Conservation (phyloP, 306 rosid genomes). For the Rosa lucieae region DNA sequence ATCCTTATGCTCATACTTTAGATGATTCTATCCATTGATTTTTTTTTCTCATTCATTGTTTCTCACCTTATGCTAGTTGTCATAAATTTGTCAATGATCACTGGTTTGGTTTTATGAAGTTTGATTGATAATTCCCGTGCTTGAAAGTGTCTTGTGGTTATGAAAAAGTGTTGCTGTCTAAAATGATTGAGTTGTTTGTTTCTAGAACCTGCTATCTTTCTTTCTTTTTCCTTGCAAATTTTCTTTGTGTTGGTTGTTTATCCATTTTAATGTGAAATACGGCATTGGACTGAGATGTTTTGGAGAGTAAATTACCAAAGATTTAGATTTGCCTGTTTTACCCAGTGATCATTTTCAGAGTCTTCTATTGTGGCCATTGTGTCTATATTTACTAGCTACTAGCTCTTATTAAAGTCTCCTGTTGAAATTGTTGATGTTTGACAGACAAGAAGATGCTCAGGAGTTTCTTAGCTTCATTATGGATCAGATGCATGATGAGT, state of each 20-base stretch:
- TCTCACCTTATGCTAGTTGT: not conserved
- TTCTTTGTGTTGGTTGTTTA: not conserved
- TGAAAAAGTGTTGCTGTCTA: not conserved
- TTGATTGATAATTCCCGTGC: not conserved
- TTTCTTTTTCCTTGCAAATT: not conserved
- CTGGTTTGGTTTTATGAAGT: not conserved
- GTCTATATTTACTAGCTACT: not conserved
- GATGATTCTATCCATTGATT: not conserved
- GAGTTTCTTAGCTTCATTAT: constrained; percentile 90
- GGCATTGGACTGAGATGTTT: not conserved
- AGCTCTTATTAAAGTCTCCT: not conserved
- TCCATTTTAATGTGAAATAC: not conserved
- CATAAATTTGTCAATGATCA: not conserved
- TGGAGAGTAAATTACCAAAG: not conserved
- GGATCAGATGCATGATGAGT: constrained; percentile 91
- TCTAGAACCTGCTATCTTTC: not conserved
- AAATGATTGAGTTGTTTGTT: not conserved
- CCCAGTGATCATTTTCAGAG: not conserved
- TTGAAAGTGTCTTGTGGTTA: not conserved
- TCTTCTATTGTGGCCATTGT: not conserved
- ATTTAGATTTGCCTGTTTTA: not conserved
- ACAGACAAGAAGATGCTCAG: constrained; percentile 99
- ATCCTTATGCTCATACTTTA: not conserved
- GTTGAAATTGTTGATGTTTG: constrained; percentile 11
- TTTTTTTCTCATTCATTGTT: not conserved